A percentile compares a stretch with the other conserved stretches of the same genome.
Evolutionary conservation across 192 early-diverging fungal genomes (phyloP).

Genomic region (Polychytrium aggregatum): DNA sequence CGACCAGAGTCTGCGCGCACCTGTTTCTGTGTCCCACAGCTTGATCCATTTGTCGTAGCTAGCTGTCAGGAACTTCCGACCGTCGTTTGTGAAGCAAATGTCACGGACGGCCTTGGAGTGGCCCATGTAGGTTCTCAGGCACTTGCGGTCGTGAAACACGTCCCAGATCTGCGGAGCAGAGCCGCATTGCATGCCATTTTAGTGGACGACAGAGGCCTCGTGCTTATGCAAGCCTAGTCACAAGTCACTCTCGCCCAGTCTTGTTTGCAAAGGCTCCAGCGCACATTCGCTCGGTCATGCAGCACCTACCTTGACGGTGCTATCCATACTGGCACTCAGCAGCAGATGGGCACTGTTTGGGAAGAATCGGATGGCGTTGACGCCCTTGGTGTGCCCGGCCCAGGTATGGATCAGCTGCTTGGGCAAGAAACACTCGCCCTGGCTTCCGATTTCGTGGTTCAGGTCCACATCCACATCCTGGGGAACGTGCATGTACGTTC

Average conservation of each 20-base stretch:
- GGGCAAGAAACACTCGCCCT: conserved; percentile 79
- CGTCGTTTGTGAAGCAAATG: conserved; percentile 81
- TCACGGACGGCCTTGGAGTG: conserved; percentile 91
- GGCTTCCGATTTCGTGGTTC: conserved; percentile 52
- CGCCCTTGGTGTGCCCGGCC: conserved; percentile 84
- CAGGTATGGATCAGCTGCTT: conserved; percentile 82
- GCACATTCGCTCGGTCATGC: too few species aligned
- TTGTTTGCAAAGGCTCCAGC: too few species aligned
- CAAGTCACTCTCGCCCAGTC: too few species aligned
- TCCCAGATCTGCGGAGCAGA: conserved; percentile 66
- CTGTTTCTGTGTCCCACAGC: conserved; percentile 98
- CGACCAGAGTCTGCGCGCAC: too few species aligned
- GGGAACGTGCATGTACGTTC: conserved; percentile 97
- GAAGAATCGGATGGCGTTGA: conserved; percentile 82
- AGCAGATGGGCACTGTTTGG: conserved; percentile 84
- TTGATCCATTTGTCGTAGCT: conserved; percentile 89
- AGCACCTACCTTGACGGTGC: conserved; percentile 75
- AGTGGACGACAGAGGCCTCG: not conserved
- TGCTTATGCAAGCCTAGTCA: not conserved
- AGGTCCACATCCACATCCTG: conserved; percentile 71
- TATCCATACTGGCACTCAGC: conserved; percentile 86
- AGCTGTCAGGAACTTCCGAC: conserved; percentile 70
- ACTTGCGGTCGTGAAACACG: conserved; percentile 78
- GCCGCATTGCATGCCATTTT: too few species aligned
- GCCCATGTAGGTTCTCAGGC: conserved; percentile 77